phyloP scores from a whole-genome alignment of 768 basidiomycete genomes.

The Xerocomus spinulosus region DNA sequence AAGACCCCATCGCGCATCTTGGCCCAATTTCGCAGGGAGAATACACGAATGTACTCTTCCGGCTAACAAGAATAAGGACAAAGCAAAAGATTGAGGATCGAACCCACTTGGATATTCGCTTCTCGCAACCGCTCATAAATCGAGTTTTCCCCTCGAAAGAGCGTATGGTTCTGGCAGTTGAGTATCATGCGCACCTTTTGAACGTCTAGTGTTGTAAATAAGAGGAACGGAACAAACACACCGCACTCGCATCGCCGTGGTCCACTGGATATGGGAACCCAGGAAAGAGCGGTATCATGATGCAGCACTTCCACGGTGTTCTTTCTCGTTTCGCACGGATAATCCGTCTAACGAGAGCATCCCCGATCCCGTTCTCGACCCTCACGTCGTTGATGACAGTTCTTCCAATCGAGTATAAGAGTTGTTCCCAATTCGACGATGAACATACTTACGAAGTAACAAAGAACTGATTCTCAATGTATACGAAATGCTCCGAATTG shows the following conservation, averaged over 20 bases:
- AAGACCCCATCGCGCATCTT: constrained; percentile 80
- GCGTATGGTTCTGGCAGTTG: constrained; percentile 90
- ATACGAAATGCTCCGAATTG: constrained; percentile 93
- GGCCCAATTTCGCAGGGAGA: constrained; percentile 90
- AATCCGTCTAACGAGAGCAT: constrained; percentile 88
- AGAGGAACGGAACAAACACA: constrained; percentile 35
- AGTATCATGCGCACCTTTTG: constrained; percentile 85
- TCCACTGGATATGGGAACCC: constrained; percentile 94
- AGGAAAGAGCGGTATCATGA: constrained; percentile 87
- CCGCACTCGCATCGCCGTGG: constrained; percentile 87
- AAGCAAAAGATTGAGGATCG: not conserved
- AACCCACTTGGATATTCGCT: constrained; percentile 78
- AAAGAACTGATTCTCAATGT: constrained; percentile 96
- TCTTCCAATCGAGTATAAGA: constrained; percentile 33
- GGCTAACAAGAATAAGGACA: constrained; percentile 49
- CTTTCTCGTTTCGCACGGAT: constrained; percentile 78
- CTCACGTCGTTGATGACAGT: constrained; percentile 81
- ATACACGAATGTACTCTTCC: constrained; percentile 86
- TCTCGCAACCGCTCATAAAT: constrained; percentile 83
- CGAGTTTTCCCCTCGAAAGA: constrained; percentile 84
- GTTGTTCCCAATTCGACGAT: not conserved
- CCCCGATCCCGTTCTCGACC: constrained; percentile 92
- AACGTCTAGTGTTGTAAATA: not conserved
- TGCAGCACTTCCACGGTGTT: constrained; percentile 87
- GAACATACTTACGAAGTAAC: constrained; percentile 66